phyloP scores from a whole-genome alignment of 2,329 filamentous ascomycete genomes.

The Cryphonectria radicalis region DNA sequence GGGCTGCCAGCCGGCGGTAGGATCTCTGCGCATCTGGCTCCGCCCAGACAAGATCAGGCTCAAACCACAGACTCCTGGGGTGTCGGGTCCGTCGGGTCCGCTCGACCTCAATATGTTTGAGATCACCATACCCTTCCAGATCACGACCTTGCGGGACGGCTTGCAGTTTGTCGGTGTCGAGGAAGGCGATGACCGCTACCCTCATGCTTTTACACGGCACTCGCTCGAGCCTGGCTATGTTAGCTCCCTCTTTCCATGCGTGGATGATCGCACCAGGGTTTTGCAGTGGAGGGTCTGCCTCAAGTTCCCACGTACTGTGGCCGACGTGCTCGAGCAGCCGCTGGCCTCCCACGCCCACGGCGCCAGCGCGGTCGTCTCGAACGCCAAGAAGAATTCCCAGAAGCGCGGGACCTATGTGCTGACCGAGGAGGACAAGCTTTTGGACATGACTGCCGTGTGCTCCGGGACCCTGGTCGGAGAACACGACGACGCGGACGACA shows the following conservation, averaged over 20 bases:
- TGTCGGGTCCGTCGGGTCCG: conserved; percentile 19
- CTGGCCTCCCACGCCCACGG: conserved; percentile 44
- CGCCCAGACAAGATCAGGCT: conserved; percentile 40
- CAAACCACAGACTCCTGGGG: conserved; percentile 33
- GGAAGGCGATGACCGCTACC: conserved; percentile 78
- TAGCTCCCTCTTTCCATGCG: conserved; percentile 88
- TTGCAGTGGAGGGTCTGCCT: conserved; percentile 89
- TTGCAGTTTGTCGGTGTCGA: conserved; percentile 90
- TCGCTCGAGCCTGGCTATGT: conserved; percentile 77
- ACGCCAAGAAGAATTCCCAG: conserved; percentile 40
- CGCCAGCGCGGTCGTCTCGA: conserved; percentile 26
- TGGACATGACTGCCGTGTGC: conserved; percentile 89
- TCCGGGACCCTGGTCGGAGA: conserved; percentile 90
- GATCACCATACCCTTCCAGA: conserved; percentile 74
- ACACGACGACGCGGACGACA: conserved; percentile 73
- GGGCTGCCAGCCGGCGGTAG: conserved; percentile 60
- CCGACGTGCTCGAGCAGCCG: conserved; percentile 68
- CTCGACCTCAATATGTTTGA: conserved; percentile 34
- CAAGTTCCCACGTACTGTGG: conserved; percentile 82
- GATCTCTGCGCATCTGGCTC: conserved; percentile 51
- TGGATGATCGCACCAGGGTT: conserved; percentile 77
- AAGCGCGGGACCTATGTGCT: conserved; percentile 47
- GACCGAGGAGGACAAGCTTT: conserved; percentile 78
- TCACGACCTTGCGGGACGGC: conserved; percentile 79
- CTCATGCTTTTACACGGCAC: conserved; percentile 89